Base-by-base conservation (phyloP, 768 basidiomycete genomes). In the Lyophyllum atratum region DNA sequence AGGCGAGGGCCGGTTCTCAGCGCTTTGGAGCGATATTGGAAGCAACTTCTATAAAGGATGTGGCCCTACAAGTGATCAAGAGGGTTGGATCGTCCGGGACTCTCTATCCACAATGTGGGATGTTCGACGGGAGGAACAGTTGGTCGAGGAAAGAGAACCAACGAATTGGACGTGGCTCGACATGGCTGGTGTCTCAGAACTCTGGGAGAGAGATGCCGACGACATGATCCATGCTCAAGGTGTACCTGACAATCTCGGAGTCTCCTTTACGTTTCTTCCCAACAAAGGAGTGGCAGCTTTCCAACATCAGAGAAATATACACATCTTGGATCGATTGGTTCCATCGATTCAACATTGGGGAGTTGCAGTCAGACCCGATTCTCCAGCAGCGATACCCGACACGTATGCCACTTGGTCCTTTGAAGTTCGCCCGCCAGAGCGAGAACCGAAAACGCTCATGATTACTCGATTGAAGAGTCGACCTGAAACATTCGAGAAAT, bases 11-110 rank as follows among this genome's bases (percentile, higher is more conserved):
- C 49, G 58, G 29, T 80, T 84, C 61, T 85, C 82, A 3, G 67
- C 73, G 14, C 71, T 85, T 19, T 85, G 80, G 69, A 84, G 80
- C 59, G 84, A 85, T 53, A 68, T 85, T 31, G 83, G 84, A 15
- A 52, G 56, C 6, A 55, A 67, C 0, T 82, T 84, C 65, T 86
- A 85, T 67, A 60, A 56, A 26, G 54, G 58, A 14, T 73, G 76
- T 48, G 82, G 81, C 0, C 75, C 76, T 1, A 66, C 62, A 7
- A 59, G 53, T 8, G 62, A 64, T 3, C 55, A 52, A 6, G 67
- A 69, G 15, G 84, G 85, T 3, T 86, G 85, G 85, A 65, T 74
- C 17, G 65, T 72, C 9, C 65, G 68, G 28, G 69, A 66, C 6
- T 66, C 74, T 11, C 34, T 66, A 1, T 77, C 74, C 21, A 81